Conservation (phyloP, 179 eudicot species). For the Heliamphora pulchella region DNA sequence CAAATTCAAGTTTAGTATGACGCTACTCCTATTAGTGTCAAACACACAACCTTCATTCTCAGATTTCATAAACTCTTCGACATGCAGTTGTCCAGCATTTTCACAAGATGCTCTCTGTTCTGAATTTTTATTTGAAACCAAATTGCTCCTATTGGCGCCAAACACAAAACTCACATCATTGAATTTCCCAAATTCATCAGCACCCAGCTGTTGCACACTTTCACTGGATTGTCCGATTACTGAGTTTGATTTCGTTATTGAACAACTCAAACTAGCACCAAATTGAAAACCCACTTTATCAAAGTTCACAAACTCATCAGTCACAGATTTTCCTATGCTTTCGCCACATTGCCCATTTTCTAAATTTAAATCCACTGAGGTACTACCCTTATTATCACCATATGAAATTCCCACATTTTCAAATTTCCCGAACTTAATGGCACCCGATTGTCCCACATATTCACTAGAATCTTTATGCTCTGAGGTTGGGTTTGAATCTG, state of each 20-base stretch:
- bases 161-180: constrained; percentile 19
- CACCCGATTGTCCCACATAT: constrained; percentile 3
- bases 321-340: constrained; percentile 1
- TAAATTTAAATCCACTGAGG: constrained; percentile 8
- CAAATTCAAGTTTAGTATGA: neutral
- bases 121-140: neutral
- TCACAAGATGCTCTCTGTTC: neutral
- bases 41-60: constrained; percentile 17
- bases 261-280: neutral
- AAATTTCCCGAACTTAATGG: constrained; percentile 10
- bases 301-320: too few relatives aligned
- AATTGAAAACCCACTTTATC: neutral
- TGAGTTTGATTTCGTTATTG: neutral
- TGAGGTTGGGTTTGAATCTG: constrained; percentile 13
- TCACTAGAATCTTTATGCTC: constrained; percentile 5
- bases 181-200: constrained; percentile 12
- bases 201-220: constrained; percentile 2
- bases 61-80: constrained; percentile 9
- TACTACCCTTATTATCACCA: constrained; percentile 17
- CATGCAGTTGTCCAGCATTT: neutral
- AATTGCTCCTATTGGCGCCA: constrained; percentile 18
- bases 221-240: neutral
- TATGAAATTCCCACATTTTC: constrained; percentile 16
- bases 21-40: constrained; percentile 14
- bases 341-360: constrained; percentile 5